A percentile compares a stretch with the other conserved stretches of the same genome.
phyloP scores from a whole-genome alignment of 148 eudicot species.

The Spergularia bocconei region DNA sequence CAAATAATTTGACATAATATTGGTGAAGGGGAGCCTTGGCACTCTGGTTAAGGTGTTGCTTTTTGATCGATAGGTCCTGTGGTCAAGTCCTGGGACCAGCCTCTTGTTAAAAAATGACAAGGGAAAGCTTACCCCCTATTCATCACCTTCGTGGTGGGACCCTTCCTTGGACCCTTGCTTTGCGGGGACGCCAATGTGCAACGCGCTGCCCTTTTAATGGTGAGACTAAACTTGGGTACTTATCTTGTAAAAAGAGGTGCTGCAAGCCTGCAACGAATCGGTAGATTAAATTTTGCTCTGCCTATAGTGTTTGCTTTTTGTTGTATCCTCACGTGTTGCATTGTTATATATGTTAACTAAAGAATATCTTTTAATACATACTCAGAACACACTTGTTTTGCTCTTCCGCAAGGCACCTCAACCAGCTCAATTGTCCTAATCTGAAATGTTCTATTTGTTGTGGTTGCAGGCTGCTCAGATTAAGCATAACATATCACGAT shows the following conservation, averaged over 20 bases:
- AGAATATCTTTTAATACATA: too few species aligned
- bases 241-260: background rate
- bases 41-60: too few species aligned
- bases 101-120: too few species aligned
- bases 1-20: too few species aligned
- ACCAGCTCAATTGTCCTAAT: background rate
- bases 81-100: too few species aligned
- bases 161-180: background rate
- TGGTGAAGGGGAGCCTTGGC: background rate
- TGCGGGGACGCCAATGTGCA: background rate
- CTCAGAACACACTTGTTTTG: background rate
- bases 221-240: background rate
- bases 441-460: background rate
- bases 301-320: background rate
- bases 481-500: slow-evolving; percentile 72
- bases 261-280: background rate
- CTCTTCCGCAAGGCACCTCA: background rate
- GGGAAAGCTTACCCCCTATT: too few species aligned
- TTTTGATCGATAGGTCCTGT: too few species aligned
- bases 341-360: background rate
- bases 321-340: background rate
- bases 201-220: background rate
- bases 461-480: slow-evolving; percentile 65
- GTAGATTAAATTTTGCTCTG: background rate
- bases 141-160: too few species aligned